Evolutionary conservation across 306 rosid genomes (phyloP), one percentile per base, ranked within the genome.

Genomic region (Pyrus bretschneideri): DNA sequence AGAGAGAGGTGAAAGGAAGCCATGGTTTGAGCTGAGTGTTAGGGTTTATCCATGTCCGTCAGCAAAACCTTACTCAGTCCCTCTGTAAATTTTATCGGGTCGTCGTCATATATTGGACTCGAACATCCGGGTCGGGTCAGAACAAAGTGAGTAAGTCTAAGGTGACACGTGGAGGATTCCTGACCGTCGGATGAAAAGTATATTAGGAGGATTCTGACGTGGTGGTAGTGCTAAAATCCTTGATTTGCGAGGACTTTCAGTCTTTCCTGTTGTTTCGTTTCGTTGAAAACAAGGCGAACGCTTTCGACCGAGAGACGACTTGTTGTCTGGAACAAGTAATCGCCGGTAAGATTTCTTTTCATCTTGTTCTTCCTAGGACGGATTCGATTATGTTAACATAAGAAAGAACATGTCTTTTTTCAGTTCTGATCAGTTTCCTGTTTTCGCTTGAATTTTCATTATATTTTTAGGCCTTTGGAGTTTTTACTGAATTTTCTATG

Each of bases 21-120:
- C 97, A 94, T 91, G 80, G 73, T 35, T 49, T 40, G 71, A 71
- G 60, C 55, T 75, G 76, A 67, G 76, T 27, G 72, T 73, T 73
- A 87, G 93, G 88, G 90, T 85, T 87, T 85, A 79, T 84, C 76
- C 86, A 81, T 78, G 44, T 30, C 65, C 63, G 66, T 19, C 59
- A n/a, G 9, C 65, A 6, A 42, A 49, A 10, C 13, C 38, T 67
- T 60, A 12, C 13, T 18, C 17, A 11, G 38, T 38, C 23, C 23
- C 19, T 29, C 59, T n/a, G 19, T 42, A 18, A 42, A 58, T 73
- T 42, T 71, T 83, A 81, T 80, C 81, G 77, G 81, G 72, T 83
- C 61, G 70, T 83, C 57, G 40, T 12, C 19, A 51, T 35, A 69
- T 59, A 42, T 77, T 31, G 40, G 27, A 13, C 21, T 30, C 11